Evolutionary conservation across 2,329 filamentous ascomycete species (phyloP).

Genomic region (Fusarium annulatum): DNA sequence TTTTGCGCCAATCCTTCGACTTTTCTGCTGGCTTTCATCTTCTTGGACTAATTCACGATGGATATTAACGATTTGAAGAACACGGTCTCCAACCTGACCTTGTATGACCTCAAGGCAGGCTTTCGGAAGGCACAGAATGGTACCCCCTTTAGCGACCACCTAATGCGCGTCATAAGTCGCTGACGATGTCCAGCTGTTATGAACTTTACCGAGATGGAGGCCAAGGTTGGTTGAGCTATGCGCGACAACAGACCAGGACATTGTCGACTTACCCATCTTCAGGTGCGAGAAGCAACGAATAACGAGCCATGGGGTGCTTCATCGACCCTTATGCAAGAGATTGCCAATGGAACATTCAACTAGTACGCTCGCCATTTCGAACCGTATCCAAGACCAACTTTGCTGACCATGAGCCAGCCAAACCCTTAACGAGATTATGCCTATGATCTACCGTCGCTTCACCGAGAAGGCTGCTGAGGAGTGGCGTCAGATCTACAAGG

Average conservation of each 20-base stretch:
- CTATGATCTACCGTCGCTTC: slow-evolving; percentile 99
- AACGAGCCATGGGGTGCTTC: slow-evolving; percentile 97
- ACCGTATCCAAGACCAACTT: not conserved
- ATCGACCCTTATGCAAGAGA: slow-evolving; percentile 92
- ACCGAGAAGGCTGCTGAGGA: slow-evolving; percentile 98
- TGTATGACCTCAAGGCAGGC: slow-evolving; percentile 95
- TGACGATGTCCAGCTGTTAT: slow-evolving; percentile 78
- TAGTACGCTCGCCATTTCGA: slow-evolving; percentile 75
- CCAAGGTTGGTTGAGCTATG: slow-evolving; percentile 60
- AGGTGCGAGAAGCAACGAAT: slow-evolving; percentile 98
- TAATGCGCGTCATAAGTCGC: slow-evolving; percentile 33
- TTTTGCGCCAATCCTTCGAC: not conserved
- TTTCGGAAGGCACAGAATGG: slow-evolving; percentile 98
- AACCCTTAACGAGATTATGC: slow-evolving; percentile 99
- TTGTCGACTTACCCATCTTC: slow-evolving; percentile 28
- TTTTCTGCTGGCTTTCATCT: slow-evolving; percentile 12
- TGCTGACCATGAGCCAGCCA: slow-evolving; percentile 68
- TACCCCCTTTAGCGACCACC: slow-evolving; percentile 52
- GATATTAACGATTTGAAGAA: slow-evolving; percentile 88
- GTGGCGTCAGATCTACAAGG: slow-evolving; percentile 99
- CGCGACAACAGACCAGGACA: slow-evolving; percentile 4
- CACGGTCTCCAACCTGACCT: slow-evolving; percentile 88
- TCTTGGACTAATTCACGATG: slow-evolving; percentile 64
- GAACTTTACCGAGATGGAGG: slow-evolving; percentile 97
- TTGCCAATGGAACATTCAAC: slow-evolving; percentile 96